These are phyloP conservation scores for Phaeosphaeria sp. DNA, from an alignment of 2,329 filamentous ascomycete species.

Conservation along the genomic window DNA sequence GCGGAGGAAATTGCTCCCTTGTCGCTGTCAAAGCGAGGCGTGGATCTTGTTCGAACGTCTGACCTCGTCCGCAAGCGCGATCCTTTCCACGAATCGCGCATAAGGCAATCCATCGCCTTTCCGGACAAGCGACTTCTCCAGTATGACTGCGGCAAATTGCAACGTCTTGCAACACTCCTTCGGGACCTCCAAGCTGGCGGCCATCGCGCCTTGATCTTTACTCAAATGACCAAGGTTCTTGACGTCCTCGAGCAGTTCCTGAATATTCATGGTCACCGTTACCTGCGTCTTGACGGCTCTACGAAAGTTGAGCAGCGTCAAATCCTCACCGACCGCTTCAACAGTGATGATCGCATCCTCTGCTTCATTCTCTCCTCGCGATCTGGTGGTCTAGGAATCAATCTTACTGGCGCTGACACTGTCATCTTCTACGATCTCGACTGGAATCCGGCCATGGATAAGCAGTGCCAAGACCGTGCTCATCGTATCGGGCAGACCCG, in stretches of 20 bases:
- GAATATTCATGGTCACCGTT: slow-evolving; percentile 97
- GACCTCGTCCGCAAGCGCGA: slow-evolving; percentile 66
- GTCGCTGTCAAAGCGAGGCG: slow-evolving; percentile 64
- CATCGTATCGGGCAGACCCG: slow-evolving; percentile 97
- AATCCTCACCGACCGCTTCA: slow-evolving; percentile 95
- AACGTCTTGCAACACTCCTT: slow-evolving; percentile 84
- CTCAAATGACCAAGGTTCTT: slow-evolving; percentile 98
- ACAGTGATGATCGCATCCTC: slow-evolving; percentile 88
- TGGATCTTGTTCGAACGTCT: slow-evolving; percentile 64
- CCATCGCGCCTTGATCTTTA: slow-evolving; percentile 96
- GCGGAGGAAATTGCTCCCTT: slow-evolving; percentile 77
- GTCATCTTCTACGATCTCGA: slow-evolving; percentile 99
- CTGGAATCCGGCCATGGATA: slow-evolving; percentile 99
- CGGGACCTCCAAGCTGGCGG: slow-evolving; percentile 86
- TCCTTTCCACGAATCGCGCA: slow-evolving; percentile 91
- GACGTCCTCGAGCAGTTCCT: slow-evolving; percentile 98
- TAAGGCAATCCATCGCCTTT: slow-evolving; percentile 93
- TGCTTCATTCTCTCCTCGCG: slow-evolving; percentile 95
- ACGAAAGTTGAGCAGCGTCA: slow-evolving; percentile 96
- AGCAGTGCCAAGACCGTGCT: slow-evolving; percentile 96
- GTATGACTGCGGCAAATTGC: slow-evolving; percentile 96
- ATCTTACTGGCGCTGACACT: slow-evolving; percentile 93
- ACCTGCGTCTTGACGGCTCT: slow-evolving; percentile 92
- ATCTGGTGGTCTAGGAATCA: slow-evolving; percentile 94
- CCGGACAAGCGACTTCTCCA: slow-evolving; percentile 95